Conservation (phyloP, 257 asterid genomes). For the Ophiorrhiza pumila region DNA sequence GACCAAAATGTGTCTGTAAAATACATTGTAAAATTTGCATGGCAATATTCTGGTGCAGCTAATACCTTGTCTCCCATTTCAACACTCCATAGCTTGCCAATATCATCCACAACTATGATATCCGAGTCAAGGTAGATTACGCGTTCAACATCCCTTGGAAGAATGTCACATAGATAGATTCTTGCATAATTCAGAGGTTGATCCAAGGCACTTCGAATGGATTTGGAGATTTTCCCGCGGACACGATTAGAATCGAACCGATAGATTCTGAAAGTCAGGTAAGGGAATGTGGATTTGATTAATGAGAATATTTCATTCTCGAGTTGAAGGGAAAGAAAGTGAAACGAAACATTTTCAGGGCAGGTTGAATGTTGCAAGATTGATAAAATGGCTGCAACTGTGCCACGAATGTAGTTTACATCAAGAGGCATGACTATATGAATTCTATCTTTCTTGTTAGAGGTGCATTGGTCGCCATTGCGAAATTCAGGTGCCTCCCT, state of each 20-base stretch:
- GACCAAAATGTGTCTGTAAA: slow-evolving; percentile 65
- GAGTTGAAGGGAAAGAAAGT: slow-evolving; percentile 54
- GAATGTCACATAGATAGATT: slow-evolving; percentile 64
- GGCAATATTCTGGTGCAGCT: slow-evolving; percentile 85
- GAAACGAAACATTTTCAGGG: slow-evolving; percentile 71
- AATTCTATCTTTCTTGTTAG: slow-evolving; percentile 24
- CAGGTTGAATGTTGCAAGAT: slow-evolving; percentile 75
- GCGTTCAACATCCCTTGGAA: slow-evolving; percentile 44
- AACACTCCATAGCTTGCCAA: slow-evolving; percentile 68
- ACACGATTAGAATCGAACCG: slow-evolving; percentile 56
- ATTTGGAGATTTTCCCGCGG: slow-evolving; percentile 63
- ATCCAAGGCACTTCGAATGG: slow-evolving; percentile 73
- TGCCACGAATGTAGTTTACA: slow-evolving; percentile 68
- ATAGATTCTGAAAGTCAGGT: slow-evolving; percentile 55
- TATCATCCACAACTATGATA: slow-evolving; percentile 70
- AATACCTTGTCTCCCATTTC: slow-evolving; percentile 50
- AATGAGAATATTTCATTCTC: slow-evolving; percentile 45
- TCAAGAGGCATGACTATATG: slow-evolving; percentile 83
- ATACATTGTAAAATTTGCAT: slow-evolving; percentile 65
- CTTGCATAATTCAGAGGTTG: slow-evolving; percentile 85
- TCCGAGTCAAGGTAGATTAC: slow-evolving; percentile 76
- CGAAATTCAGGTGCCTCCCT: slow-evolving; percentile 81
- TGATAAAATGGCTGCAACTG: slow-evolving; percentile 74
- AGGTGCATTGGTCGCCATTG: slow-evolving; percentile 53
- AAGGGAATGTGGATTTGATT: slow-evolving; percentile 75